Evolutionary conservation across 306 rosid genomes (phyloP).

Genomic region (Acacia confusa): DNA sequence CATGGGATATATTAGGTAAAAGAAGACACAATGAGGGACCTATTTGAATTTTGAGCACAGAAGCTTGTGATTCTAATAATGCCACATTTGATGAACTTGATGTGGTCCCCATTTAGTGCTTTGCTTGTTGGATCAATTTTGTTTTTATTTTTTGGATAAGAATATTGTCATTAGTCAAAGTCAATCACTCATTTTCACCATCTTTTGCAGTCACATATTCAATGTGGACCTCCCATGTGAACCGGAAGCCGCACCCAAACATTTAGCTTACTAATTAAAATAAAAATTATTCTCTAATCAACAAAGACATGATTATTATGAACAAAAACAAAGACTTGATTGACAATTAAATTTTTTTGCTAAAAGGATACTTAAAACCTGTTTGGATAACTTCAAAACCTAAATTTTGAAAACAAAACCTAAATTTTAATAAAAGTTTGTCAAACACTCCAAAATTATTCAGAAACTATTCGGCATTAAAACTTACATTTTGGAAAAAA

Average conservation of each 20-base stretch:
- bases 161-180: background rate
- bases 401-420: too few relatives aligned
- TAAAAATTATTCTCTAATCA: too few relatives aligned
- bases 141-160: background rate
- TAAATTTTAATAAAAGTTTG: too few relatives aligned
- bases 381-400: too few relatives aligned
- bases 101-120: background rate
- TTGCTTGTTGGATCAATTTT: background rate
- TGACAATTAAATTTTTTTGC: too few relatives aligned
- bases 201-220: background rate
- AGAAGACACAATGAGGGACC: background rate
- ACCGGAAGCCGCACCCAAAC: background rate
- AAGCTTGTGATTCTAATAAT: background rate
- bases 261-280: background rate
- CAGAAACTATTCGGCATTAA: too few relatives aligned
- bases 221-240: background rate
- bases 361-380: too few relatives aligned
- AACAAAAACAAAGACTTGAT: too few relatives aligned
- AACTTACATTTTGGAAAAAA: too few relatives aligned
- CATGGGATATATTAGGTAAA: background rate
- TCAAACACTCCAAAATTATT: too few relatives aligned
- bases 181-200: background rate
- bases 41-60: background rate
- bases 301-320: too few relatives aligned
- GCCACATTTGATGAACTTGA: background rate